Evolutionary conservation across 169 alveolate genomes (phyloP).

Genomic region (Eimeria acervulina): DNA sequence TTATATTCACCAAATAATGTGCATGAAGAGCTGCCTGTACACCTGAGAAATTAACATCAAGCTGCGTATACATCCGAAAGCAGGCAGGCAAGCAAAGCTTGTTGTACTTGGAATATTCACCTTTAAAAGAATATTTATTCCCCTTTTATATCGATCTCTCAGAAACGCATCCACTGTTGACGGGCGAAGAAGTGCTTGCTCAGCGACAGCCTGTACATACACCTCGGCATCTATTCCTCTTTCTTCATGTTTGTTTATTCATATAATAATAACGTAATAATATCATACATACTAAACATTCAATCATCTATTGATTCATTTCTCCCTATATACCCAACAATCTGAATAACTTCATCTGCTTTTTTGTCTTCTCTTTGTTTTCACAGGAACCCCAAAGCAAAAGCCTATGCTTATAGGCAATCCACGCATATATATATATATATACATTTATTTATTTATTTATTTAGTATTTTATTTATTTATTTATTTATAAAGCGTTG

Average conservation of each 20-base stretch:
- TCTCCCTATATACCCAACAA: too few relatives aligned
- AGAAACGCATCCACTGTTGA: slow-evolving; percentile 34
- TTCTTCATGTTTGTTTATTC: too few relatives aligned
- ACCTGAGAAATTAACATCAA: not conserved
- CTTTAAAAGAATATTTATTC: slow-evolving; percentile 60
- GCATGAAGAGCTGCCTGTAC: not conserved
- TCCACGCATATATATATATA: too few relatives aligned
- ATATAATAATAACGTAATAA: not conserved
- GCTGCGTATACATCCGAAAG: not conserved
- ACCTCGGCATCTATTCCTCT: too few relatives aligned
- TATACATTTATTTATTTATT: too few relatives aligned
- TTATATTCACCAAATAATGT: not conserved
- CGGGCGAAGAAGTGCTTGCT: slow-evolving; percentile 61
- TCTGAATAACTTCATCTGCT: too few relatives aligned
- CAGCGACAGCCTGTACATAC: slow-evolving; percentile 61
- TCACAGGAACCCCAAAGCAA: too few relatives aligned
- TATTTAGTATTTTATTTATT: too few relatives aligned
- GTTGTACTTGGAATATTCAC: not conserved
- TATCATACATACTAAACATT: not conserved
- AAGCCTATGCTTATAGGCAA: too few relatives aligned
- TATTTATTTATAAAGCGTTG: too few relatives aligned
- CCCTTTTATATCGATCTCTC: slow-evolving; percentile 59
- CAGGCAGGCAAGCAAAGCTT: not conserved
- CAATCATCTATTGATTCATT: not conserved
- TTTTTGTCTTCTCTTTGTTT: too few relatives aligned